Conservation (phyloP, 2,329 filamentous ascomycete genomes). For the Cytospora piceae region DNA sequence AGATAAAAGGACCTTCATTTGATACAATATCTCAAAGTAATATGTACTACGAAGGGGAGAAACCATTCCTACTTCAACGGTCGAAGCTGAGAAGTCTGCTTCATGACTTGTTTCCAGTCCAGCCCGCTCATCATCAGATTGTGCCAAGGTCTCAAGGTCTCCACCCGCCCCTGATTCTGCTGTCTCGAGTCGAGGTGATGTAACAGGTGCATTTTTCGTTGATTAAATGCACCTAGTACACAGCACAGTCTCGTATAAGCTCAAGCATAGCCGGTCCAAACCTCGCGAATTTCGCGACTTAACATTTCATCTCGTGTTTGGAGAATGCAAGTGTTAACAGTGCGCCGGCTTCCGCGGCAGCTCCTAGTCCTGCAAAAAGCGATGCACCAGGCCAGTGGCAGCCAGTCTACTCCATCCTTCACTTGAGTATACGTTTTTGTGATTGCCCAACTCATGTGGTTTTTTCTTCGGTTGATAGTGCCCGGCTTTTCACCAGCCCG, state of each 20-base stretch:
- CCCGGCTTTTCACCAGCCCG: background rate
- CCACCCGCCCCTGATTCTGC: background rate
- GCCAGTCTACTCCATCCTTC: background rate
- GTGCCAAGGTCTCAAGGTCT: background rate
- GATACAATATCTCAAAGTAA: no score
- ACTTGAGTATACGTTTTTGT: background rate
- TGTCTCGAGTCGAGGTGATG: background rate
- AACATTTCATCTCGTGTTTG: background rate
- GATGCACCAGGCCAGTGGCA: background rate
- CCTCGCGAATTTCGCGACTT: constrained; percentile 13
- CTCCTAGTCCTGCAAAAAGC: constrained; percentile 2
- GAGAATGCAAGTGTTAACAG: background rate
- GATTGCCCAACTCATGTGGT: background rate
- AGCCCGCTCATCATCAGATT: no score
- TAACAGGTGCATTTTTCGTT: background rate
- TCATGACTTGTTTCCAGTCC: background rate
- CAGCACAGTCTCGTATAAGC: background rate
- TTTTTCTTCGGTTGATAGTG: background rate
- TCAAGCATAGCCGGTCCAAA: constrained; percentile 11
- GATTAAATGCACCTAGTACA: no score
- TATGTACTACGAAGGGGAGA: no score
- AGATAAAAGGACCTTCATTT: no score
- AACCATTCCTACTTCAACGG: background rate
- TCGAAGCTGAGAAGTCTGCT: background rate
- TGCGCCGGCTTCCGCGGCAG: background rate